Conservation (phyloP, 2,329 filamentous ascomycete species). For the Cladosporium cucumerinum region DNA sequence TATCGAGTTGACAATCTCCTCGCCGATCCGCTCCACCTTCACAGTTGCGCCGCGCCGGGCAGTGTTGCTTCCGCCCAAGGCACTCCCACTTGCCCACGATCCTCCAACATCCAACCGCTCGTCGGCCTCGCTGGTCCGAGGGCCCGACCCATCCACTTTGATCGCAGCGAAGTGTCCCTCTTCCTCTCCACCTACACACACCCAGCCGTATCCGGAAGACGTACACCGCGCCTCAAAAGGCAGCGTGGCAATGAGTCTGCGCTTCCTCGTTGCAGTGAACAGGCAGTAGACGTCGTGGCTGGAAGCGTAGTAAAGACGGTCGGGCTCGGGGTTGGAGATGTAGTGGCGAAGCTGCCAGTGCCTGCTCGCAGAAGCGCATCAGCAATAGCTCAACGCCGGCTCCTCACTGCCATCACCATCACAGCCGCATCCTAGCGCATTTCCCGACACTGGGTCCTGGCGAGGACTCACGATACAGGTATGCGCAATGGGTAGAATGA, state of each 20-base stretch:
- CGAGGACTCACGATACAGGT: conserved; percentile 44
- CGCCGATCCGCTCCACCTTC: conserved; percentile 57
- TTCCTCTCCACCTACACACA: conserved; percentile 82
- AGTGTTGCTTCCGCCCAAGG: conserved; percentile 27
- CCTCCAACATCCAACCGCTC: conserved; percentile 6
- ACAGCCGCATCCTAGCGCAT: neutral
- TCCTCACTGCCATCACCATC: neutral
- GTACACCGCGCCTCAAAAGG: conserved; percentile 73
- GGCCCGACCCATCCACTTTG: conserved; percentile 49
- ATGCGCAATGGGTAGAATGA: conserved; percentile 49
- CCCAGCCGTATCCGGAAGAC: conserved; percentile 79
- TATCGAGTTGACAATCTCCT: conserved; percentile 65
- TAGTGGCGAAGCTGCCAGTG: conserved; percentile 89
- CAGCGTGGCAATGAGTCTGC: conserved; percentile 70
- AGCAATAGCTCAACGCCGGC: neutral
- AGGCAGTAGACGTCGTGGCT: conserved; percentile 58
- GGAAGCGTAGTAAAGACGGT: conserved; percentile 81
- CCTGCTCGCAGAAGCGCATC: conserved; percentile 32
- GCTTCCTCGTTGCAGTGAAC: conserved; percentile 65
- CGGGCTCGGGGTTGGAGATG: conserved; percentile 73
- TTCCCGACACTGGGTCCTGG: neutral
- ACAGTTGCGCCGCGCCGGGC: conserved; percentile 54
- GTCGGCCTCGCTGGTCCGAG: conserved; percentile 9
- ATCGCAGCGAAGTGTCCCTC: conserved; percentile 83
- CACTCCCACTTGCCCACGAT: conserved; percentile 7